These are phyloP conservation scores for Mortierella sp. DNA, from an alignment of 371 early-diverging fungal genomes.

Conservation along the genomic window DNA sequence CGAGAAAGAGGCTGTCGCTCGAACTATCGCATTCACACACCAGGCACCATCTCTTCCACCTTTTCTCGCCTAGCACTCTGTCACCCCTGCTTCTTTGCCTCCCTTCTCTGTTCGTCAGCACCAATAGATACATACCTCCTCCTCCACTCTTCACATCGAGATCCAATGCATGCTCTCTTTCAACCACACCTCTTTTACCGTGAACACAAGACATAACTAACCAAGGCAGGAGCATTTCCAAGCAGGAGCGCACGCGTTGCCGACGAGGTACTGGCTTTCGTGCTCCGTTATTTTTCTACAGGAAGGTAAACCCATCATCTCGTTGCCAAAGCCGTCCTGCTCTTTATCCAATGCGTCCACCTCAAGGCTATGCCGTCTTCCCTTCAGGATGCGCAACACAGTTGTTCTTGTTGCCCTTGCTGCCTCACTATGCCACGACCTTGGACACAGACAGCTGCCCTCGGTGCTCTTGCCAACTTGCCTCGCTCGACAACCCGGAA, in stretches of 20 bases:
- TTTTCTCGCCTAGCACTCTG: background rate
- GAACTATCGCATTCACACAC: too few species aligned
- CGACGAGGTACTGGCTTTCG: slow-evolving; percentile 1
- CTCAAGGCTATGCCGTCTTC: slow-evolving; percentile 1
- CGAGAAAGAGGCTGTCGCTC: too few species aligned
- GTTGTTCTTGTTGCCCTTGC: background rate
- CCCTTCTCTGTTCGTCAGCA: background rate
- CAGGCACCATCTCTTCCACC: too few species aligned
- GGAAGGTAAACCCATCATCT: slow-evolving; percentile 6
- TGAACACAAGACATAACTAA: background rate
- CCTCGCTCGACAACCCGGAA: slow-evolving; percentile 5
- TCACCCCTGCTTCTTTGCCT: background rate
- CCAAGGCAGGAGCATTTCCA: slow-evolving; percentile 3
- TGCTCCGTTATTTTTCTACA: slow-evolving; percentile 1
- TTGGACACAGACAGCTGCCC: background rate
- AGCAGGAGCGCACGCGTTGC: slow-evolving; percentile 6
- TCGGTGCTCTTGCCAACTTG: background rate
- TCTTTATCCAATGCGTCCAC: slow-evolving; percentile 2
- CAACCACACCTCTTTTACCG: background rate
- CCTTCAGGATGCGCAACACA: background rate
- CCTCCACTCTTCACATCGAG: slow-evolving; percentile 3
- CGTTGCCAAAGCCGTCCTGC: slow-evolving; percentile 4
- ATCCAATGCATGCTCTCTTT: slow-evolving; percentile 6
- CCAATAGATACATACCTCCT: slow-evolving; percentile 4
- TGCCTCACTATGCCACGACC: too few species aligned